Conservation (phyloP, 257 asterid species). For the Solanum virginianum region DNA sequence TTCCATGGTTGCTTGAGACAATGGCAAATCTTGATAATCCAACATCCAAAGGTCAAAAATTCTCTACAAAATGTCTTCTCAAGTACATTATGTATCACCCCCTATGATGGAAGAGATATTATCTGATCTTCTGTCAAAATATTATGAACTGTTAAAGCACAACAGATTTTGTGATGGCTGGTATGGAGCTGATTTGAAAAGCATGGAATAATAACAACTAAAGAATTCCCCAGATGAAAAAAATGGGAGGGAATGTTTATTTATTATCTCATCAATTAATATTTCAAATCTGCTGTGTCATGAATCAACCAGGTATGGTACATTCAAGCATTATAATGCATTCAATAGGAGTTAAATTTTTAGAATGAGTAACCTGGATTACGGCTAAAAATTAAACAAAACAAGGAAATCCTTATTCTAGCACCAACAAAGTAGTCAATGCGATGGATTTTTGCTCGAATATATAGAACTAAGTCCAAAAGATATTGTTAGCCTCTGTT, state of each 20-base stretch:
- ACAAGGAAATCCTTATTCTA: not conserved
- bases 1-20: conserved; percentile 47
- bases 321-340: not conserved
- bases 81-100: conserved; percentile 46
- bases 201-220: not conserved
- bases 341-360: not conserved
- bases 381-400: not conserved
- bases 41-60: conserved; percentile 25
- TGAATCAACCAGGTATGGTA: not conserved
- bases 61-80: conserved; percentile 40
- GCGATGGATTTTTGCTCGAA: not conserved
- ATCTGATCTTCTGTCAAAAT: not conserved
- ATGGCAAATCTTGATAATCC: conserved; percentile 30
- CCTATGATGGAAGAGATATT: not conserved
- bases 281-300: not conserved
- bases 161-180: not conserved
- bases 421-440: not conserved
- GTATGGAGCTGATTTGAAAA: not conserved
- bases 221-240: not conserved
- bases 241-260: not conserved
- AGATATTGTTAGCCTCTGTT: not conserved
- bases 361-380: not conserved
- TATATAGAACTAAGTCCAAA: not conserved
- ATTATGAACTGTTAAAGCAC: not conserved
- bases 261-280: not conserved